Evolutionary conservation across 2,329 filamentous ascomycete genomes (phyloP), one percentile per base, ranked within the genome.

Genomic region (Pseudogymnoascus sp.): DNA sequence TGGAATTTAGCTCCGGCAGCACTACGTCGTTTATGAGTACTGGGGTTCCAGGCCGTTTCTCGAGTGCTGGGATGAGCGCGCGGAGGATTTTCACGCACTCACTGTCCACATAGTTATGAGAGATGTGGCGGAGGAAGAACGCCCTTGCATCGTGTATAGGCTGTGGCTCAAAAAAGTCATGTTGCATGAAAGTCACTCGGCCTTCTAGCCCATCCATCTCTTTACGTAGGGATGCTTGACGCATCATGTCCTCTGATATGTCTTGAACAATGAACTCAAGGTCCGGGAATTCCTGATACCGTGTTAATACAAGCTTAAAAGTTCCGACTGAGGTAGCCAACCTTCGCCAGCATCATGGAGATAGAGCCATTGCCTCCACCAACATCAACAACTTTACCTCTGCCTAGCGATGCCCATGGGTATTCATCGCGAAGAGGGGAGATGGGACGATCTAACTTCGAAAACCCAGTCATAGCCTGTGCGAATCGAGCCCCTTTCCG

Each of bases 91-190:
- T 69, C n/a, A 73, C 67, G 34, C 71, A 72, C 31, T 78, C 71
- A 18, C 69, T 67, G 61, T 78, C 75, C 18, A 69, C 69, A 73
- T 73, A 77, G 62, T 79, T 77, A 64, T 79, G 77, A 23, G 78
- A 66, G 10, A 77, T 71, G 65, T 70, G 73, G 23, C 76, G 72
- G 36, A 77, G 72, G 21, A 75, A 68, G 64, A 77, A 78, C 4
- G 72, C 70, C 44, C 69, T 65, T 7, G 73, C 72, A 12, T 69
- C 63, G 8, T 67, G 63, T 5, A 72, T 50, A 0, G 75, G 73
- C 65, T 78, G 75, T 6, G 70, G 64, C 23, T 68, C 61, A 64
- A 77, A 77, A 67, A 78, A 77, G 65, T 76, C 71, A 61, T 77
- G 74, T 12, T 67, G 59, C 56, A 69, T 63, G 63, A 75, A 75